These are phyloP conservation scores for Cyberlindnera suaveolens DNA, from an alignment of 805 yeast species.

Conservation along the genomic window DNA sequence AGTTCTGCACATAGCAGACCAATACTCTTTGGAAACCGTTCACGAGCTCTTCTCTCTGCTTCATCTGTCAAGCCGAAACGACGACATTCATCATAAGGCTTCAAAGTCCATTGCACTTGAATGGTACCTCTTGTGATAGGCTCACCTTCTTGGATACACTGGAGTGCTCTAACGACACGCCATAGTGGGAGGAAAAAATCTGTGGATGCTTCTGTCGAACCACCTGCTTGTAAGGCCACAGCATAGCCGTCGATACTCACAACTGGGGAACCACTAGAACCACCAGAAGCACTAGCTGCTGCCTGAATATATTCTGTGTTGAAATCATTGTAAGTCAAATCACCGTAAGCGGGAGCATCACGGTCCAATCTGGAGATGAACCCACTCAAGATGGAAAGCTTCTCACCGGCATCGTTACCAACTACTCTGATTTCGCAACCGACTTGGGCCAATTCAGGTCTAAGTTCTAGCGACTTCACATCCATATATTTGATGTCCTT, in stretches of 20 bases:
- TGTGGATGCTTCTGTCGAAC: slow-evolving; percentile 84
- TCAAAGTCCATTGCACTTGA: slow-evolving; percentile 82
- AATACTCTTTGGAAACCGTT: slow-evolving; percentile 61
- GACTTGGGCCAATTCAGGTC: slow-evolving; percentile 82
- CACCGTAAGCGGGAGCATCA: slow-evolving; percentile 92
- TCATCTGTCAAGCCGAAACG: slow-evolving; percentile 76
- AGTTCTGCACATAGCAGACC: slow-evolving; percentile 82
- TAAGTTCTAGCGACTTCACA: slow-evolving; percentile 56
- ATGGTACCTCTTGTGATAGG: slow-evolving; percentile 85
- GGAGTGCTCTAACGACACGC: slow-evolving; percentile 75
- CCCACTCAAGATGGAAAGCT: slow-evolving; percentile 81
- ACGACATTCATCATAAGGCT: slow-evolving; percentile 87
- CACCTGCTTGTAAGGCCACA: slow-evolving; percentile 93
- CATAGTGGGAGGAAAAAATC: slow-evolving; percentile 87
- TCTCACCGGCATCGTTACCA: slow-evolving; percentile 96
- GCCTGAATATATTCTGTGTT: slow-evolving; percentile 94
- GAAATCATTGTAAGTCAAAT: slow-evolving; percentile 82
- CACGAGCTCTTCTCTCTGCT: slow-evolving; percentile 65
- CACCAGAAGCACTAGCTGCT: slow-evolving; percentile 94
- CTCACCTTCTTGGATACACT: slow-evolving; percentile 52
- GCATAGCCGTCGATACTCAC: slow-evolving; percentile 83
- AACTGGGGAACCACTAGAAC: slow-evolving; percentile 95
- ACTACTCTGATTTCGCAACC: slow-evolving; percentile 92
- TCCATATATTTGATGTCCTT: slow-evolving; percentile 63
- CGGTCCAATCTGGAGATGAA: slow-evolving; percentile 75